These are phyloP conservation scores for Achaetomium macrosporum DNA, from an alignment of 2,329 filamentous ascomycete genomes.

Conservation along the genomic window DNA sequence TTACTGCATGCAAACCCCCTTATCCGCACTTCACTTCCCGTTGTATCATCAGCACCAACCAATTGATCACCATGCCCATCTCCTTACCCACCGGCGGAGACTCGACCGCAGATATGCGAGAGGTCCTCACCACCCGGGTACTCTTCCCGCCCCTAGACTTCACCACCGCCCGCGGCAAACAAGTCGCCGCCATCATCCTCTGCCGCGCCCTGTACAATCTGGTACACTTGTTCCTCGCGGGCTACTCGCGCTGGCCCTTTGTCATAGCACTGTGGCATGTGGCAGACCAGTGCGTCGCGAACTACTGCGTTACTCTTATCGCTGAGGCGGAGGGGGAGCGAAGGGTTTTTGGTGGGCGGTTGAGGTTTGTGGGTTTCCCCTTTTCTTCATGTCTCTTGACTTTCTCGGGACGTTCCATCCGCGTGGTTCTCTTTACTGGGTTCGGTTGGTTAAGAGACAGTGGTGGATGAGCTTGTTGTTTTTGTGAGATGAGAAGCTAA, in stretches of 20 bases:
- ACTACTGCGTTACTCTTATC: neutral
- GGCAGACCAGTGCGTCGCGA: slow-evolving; percentile 3
- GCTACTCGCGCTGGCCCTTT: neutral
- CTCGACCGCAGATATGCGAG: neutral
- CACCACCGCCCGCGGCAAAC: neutral
- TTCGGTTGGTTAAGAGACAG: too few species aligned
- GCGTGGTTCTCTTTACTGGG: too few species aligned
- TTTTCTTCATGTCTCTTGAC: neutral
- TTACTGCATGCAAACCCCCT: neutral
- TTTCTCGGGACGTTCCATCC: too few species aligned
- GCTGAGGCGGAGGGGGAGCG: neutral
- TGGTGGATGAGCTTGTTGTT: too few species aligned
- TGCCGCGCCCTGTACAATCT: slow-evolving; percentile 1
- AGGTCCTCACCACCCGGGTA: neutral
- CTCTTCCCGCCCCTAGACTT: slow-evolving; percentile 2
- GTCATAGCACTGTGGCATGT: neutral
- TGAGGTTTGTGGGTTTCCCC: neutral
- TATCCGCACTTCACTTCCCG: too few species aligned
- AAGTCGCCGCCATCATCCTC: neutral
- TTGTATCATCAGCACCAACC: neutral
- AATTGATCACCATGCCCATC: neutral
- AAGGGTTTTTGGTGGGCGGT: neutral
- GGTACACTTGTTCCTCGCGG: neutral
- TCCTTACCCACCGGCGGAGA: neutral
- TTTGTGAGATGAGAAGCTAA: too few species aligned